phyloP scores from a whole-genome alignment of 495 filamentous ascomycete genomes.

The Trichoderma gamsii region DNA sequence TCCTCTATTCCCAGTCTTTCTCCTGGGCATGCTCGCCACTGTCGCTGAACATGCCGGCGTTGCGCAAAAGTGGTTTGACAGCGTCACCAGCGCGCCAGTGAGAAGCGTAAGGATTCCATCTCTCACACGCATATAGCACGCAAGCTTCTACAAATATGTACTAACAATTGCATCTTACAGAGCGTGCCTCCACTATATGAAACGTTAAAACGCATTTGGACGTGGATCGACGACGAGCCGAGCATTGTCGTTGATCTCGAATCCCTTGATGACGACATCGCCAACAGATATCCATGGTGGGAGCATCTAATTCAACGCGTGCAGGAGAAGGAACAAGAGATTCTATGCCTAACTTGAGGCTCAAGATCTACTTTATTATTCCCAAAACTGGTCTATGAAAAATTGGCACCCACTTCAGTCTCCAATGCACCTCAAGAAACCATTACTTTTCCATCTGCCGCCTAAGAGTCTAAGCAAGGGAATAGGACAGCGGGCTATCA shows the following conservation, averaged over 20 bases:
- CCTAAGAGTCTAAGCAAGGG: background rate
- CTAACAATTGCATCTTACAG: background rate
- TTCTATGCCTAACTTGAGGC: constrained; percentile 11
- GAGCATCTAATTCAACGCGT: constrained; percentile 7
- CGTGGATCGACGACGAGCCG: constrained; percentile 10
- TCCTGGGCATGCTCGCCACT: constrained; percentile 12
- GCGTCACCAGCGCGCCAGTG: constrained; percentile 5
- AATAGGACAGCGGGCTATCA: background rate
- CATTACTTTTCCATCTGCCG: background rate
- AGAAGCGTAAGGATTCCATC: constrained; percentile 4
- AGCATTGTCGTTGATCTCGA: background rate
- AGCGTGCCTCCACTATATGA: constrained; percentile 15
- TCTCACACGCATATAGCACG: background rate
- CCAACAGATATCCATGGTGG: constrained; percentile 12
- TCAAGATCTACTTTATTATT: background rate
- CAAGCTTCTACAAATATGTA: background rate
- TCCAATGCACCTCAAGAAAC: background rate
- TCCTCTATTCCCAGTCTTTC: constrained; percentile 16
- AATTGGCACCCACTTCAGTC: background rate
- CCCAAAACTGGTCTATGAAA: background rate
- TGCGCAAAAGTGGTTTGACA: constrained; percentile 12
- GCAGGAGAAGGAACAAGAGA: background rate
- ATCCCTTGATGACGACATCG: background rate
- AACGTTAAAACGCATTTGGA: constrained; percentile 11
- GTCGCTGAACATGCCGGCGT: background rate